These are phyloP conservation scores for Boletus sp. DNA, from an alignment of 768 basidiomycete genomes.

Conservation along the genomic window DNA sequence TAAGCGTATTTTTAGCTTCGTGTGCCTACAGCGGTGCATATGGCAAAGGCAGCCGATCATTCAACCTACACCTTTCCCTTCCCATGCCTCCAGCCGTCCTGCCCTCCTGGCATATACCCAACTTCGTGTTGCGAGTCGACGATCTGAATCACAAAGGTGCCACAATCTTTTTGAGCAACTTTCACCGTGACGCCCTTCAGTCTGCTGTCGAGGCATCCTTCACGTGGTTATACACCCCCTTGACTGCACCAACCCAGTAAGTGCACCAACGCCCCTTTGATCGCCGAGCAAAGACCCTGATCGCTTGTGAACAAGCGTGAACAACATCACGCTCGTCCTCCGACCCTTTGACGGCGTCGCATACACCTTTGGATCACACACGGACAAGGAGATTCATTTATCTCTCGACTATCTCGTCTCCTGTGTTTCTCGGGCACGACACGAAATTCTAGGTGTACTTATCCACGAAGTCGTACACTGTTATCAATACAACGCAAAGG, in stretches of 20 bases:
- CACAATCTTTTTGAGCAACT: slow-evolving; percentile 49
- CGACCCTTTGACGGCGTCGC: slow-evolving; percentile 70
- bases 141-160: slow-evolving; percentile 60
- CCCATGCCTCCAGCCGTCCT: slow-evolving; percentile 22
- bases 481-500: slow-evolving; percentile 64
- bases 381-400: slow-evolving; percentile 71
- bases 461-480: slow-evolving; percentile 78
- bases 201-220: slow-evolving; percentile 40
- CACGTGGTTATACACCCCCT: slow-evolving; percentile 42
- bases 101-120: slow-evolving; percentile 54
- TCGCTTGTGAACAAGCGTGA: slow-evolving; percentile 38
- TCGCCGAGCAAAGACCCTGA: slow-evolving; percentile 4
- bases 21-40: not conserved
- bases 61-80: not conserved
- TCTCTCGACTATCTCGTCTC: slow-evolving; percentile 61
- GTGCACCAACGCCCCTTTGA: slow-evolving; percentile 10
- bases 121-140: slow-evolving; percentile 51
- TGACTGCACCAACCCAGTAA: slow-evolving; percentile 47
- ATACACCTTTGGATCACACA: slow-evolving; percentile 53
- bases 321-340: slow-evolving; percentile 54
- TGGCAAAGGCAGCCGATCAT: slow-evolving; percentile 3
- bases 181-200: slow-evolving; percentile 39
- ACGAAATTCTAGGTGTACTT: slow-evolving; percentile 71
- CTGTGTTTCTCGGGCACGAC: slow-evolving; percentile 37
- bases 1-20: slow-evolving; percentile 6